phyloP scores from a whole-genome alignment of 768 basidiomycete species.

The Holtermannia corniformis region DNA sequence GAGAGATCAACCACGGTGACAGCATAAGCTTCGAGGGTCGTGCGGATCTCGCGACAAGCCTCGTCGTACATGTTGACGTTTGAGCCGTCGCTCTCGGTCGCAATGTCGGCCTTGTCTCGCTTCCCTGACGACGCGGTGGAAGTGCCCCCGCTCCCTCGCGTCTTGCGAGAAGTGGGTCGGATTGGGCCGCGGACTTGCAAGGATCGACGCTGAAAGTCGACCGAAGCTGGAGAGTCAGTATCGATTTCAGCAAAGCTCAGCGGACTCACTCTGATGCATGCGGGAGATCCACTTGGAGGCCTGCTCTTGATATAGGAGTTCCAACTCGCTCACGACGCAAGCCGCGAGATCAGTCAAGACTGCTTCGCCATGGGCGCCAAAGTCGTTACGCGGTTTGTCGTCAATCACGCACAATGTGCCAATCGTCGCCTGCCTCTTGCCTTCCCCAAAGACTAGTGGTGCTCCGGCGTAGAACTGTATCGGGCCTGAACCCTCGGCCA shows the following conservation, averaged over 20 bases:
- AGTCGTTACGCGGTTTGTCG: slow-evolving; percentile 23
- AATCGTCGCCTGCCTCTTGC: slow-evolving; percentile 24
- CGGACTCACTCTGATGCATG: slow-evolving; percentile 33
- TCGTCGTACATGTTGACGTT: slow-evolving; percentile 31
- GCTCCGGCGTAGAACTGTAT: slow-evolving; percentile 34
- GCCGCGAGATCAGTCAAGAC: slow-evolving; percentile 32
- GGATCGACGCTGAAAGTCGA: slow-evolving; percentile 37
- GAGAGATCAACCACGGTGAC: slow-evolving; percentile 34
- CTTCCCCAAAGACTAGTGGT: slow-evolving; percentile 22
- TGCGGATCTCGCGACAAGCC: slow-evolving; percentile 31
- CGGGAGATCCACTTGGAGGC: slow-evolving; percentile 27
- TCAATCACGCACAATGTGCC: slow-evolving; percentile 36
- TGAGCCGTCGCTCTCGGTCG: slow-evolving; percentile 3
- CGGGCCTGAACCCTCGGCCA: slow-evolving; percentile 11
- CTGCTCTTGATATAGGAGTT: slow-evolving; percentile 30
- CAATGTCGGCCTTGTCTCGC: slow-evolving; percentile 11
- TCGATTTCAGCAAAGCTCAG: neutral
- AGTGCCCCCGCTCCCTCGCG: neutral
- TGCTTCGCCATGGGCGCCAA: slow-evolving; percentile 13
- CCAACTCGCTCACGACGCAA: slow-evolving; percentile 37
- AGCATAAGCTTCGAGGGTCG: slow-evolving; percentile 29
- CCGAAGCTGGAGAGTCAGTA: slow-evolving; percentile 23
- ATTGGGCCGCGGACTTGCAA: slow-evolving; percentile 13
- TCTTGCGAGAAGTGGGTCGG: slow-evolving; percentile 18
- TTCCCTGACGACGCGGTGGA: slow-evolving; percentile 4